Evolutionary conservation across 768 basidiomycete genomes (phyloP), one percentile per base, ranked within the genome.

Genomic region (Cyclocybe cylindracea): DNA sequence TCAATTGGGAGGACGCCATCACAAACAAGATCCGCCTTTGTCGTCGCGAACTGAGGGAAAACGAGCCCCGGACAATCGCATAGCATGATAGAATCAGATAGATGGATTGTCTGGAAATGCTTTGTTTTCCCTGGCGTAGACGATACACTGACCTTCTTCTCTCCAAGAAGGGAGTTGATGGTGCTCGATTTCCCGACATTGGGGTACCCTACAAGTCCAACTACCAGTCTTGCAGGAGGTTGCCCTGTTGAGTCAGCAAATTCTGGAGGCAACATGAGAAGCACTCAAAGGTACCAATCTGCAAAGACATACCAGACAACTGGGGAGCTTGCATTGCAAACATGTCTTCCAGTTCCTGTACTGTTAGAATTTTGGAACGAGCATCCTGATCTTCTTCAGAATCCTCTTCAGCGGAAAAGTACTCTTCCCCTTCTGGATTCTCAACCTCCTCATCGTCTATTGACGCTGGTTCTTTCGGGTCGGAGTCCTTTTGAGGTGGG

Each of bases 151-250:
- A 99, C 97, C 78, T 91, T 94, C 75, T 97, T 96, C 67, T 94
- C 89, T 35, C 96, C 97, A 5, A 99, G 78, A 6, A 99, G 79
- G 5, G 96, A 90, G 66, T 99, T 99, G 63, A 99, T 95, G 5
- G 97, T 94, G 54, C 93, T 95, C 0, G 96, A 98, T 71, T 99
- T 99, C 11, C 97, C 97, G 18, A 98, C 96, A 63, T 99, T 99
- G 0, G 97, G 97, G 66, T 99, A 98, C 29, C 97, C 97, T 38
- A 99, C 97, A 10, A 99, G 83, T 32, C 94, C 94, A 36, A 97
- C 85, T 5, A 86, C 83, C 3, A 92, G 76, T 64, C 83, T 92
- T 19, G 74, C 66, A 1, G 86, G 83, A 7, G 74, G 65, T 42
- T 82, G 74, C n/a, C 85, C 82, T 13, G 74, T 75, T 0, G 78